Evolutionary conservation across 352 stramenopile genomes (phyloP), one percentile per base, ranked within the genome.

Genomic region (Globisporangium solare): DNA sequence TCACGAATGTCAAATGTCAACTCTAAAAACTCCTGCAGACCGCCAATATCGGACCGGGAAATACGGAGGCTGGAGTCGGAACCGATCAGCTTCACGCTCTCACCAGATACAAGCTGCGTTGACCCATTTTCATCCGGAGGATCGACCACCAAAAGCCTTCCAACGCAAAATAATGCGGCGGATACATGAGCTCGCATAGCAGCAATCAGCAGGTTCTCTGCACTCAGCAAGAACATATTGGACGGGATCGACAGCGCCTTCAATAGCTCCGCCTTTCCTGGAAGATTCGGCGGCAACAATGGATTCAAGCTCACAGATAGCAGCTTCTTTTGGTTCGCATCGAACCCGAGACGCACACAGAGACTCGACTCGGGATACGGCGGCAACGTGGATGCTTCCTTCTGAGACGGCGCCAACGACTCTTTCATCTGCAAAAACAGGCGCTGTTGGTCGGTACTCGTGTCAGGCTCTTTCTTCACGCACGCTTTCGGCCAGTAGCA

Each of bases 401-500:
- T 67, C 18, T 57, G 22, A 21, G 17, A 63, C 18, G n/a, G 67
- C 12, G 48, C 45, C 27, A 70, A 58, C 15, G 62, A 76, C n/a
- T 83, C 71, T 21, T 69, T 77, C 8, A 88, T 58, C 42, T 86
- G 77, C 52, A 74, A 53, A n/a, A 88, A 62, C 10, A 88, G 59
- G 4, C 78, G 68, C 54, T 90, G 77, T 52, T 88, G 80, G 17
- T 88, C 76, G 2, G 73, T 89, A 24, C 77, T 47, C 10, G 60
- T 51, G 27, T 88, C 66, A 0, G 56, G 18, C 43, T 85, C 76
- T 50, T 83, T 89, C 32, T 79, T 76, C 27, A 70, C 68, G 43
- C 79, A 92, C 31, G 80, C 79, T 54, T 84, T 78, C 13, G 78
- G 79, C 81, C 84, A 94, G 62, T 94, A 94, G 61, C 83, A 90